A percentile compares a stretch with the other conserved stretches of the same genome.
These are phyloP conservation scores for Zygoascus meyerae DNA, from an alignment of 1,139 yeast species.

Conservation along the genomic window DNA sequence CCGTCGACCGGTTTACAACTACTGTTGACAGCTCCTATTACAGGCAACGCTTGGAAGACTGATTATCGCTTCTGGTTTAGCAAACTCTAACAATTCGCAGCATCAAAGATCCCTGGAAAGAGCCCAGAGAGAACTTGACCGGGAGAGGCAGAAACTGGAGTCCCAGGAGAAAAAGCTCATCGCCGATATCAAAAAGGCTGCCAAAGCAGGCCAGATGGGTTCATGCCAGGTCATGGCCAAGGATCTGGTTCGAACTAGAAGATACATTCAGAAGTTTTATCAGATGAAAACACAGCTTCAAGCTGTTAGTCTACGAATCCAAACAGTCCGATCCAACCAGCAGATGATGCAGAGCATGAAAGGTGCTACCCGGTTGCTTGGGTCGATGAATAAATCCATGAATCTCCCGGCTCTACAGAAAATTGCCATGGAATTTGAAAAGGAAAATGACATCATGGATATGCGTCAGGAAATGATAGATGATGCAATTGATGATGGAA, in stretches of 20 bases:
- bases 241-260: slow-evolving; percentile 82
- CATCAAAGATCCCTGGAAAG: slow-evolving; percentile 92
- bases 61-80: no score
- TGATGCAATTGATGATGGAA: slow-evolving; percentile 92
- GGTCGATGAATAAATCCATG: slow-evolving; percentile 85
- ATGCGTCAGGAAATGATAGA: slow-evolving; percentile 99
- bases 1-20: neutral
- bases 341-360: slow-evolving; percentile 95
- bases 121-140: slow-evolving; percentile 84
- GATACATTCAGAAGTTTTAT: slow-evolving; percentile 77
- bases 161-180: slow-evolving; percentile 86
- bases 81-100: slow-evolving; percentile 28
- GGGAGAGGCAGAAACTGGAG: slow-evolving; percentile 82
- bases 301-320: slow-evolving; percentile 86
- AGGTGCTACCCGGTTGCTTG: slow-evolving; percentile 81
- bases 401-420: slow-evolving; percentile 82
- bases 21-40: no score
- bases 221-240: slow-evolving; percentile 94
- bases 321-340: slow-evolving; percentile 85
- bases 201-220: slow-evolving; percentile 80
- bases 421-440: slow-evolving; percentile 93
- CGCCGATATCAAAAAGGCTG: slow-evolving; percentile 81
- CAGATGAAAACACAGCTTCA: slow-evolving; percentile 94
- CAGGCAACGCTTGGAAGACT: neutral
- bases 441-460: slow-evolving; percentile 93